These are phyloP conservation scores for Wickerhamiella sergipiensis DNA, from an alignment of 805 yeast species.

Conservation along the genomic window DNA sequence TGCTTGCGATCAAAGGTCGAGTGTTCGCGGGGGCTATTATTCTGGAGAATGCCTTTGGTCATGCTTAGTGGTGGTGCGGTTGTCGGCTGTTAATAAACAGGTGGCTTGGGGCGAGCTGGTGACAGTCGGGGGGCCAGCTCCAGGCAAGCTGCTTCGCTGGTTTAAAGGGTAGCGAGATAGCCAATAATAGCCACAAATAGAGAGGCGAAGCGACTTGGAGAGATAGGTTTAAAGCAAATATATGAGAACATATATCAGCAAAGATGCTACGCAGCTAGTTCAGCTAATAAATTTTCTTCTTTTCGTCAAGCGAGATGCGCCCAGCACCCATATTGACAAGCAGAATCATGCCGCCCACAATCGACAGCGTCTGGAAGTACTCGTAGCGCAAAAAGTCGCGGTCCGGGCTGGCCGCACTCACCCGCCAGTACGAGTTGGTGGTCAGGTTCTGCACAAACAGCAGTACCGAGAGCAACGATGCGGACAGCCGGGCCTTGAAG, in stretches of 20 bases:
- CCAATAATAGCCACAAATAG: no score
- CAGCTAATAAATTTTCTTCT: constrained; percentile 73
- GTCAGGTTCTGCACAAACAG: constrained; percentile 63
- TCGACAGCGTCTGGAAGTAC: constrained; percentile 85
- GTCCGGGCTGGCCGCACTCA: constrained; percentile 53
- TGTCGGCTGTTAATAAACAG: no score
- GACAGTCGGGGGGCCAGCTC: no score
- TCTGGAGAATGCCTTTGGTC: constrained; percentile 10
- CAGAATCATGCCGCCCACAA: constrained; percentile 83
- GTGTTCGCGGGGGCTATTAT: constrained; percentile 1
- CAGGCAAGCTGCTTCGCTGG: no score
- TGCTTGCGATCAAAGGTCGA: constrained; percentile 36
- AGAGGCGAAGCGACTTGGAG: no score
- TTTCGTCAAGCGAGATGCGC: constrained; percentile 81
- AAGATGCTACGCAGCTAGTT: no score
- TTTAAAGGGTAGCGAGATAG: no score
- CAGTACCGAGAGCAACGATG: constrained; percentile 49
- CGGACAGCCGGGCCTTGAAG: constrained; percentile 82
- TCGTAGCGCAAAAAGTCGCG: constrained; percentile 87
- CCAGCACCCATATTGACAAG: constrained; percentile 97
- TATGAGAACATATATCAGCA: no score
- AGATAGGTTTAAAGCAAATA: no score
- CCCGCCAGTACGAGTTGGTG: constrained; percentile 82
- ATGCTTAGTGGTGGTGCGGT: neutral
- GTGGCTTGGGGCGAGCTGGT: no score